phyloP scores from a whole-genome alignment of 169 alveolate species.

The Eimeria acervulina region DNA sequence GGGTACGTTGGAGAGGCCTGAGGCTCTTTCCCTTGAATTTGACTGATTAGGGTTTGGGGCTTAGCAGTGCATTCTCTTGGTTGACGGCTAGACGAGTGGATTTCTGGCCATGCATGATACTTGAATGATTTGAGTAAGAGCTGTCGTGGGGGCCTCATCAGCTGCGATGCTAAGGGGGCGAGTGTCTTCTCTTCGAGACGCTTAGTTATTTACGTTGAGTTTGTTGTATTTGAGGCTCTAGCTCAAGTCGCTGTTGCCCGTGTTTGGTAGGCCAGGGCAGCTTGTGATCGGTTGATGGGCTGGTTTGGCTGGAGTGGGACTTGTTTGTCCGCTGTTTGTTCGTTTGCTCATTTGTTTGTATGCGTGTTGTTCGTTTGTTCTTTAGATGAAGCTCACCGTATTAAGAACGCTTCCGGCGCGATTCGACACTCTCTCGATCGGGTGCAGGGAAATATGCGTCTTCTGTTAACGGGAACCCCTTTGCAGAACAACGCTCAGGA shows the following conservation, averaged over 20 bases:
- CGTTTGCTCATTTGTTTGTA: background rate
- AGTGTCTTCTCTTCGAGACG: no score
- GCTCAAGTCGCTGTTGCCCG: background rate
- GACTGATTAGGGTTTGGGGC: no score
- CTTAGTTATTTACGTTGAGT: no score
- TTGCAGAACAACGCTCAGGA: conserved; percentile 97
- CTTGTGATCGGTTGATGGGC: no score
- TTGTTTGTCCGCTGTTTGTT: background rate
- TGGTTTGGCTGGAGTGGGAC: background rate
- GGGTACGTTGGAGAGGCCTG: background rate
- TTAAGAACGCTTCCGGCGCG: conserved; percentile 97
- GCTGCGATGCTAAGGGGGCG: no score
- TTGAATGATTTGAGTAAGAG: no score
- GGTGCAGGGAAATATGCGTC: conserved; percentile 93
- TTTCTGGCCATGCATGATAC: no score
- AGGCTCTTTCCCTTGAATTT: background rate
- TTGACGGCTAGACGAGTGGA: no score
- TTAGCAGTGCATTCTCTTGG: no score
- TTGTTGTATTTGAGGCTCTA: no score
- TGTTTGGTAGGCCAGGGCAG: no score
- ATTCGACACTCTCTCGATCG: conserved; percentile 96
- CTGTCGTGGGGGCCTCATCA: no score
- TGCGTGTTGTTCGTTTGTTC: conserved; percentile 93
- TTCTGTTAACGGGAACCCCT: conserved; percentile 98
- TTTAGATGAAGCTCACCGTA: conserved; percentile 99